Conservation (phyloP, 306 rosid species). For the Prunus mira region DNA sequence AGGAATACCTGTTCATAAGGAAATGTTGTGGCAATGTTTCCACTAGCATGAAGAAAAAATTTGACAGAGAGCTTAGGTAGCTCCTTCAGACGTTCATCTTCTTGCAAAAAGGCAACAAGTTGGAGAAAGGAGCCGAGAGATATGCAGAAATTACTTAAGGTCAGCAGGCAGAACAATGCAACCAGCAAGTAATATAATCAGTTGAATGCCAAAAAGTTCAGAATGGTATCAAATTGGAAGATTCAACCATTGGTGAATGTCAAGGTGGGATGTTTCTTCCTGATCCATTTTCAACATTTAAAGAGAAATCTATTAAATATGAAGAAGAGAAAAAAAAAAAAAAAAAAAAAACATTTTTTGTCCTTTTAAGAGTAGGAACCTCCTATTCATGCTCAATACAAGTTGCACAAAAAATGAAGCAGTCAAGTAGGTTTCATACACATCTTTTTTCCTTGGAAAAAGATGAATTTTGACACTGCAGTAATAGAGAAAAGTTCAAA, state of each 20-base stretch:
- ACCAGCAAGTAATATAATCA: neutral
- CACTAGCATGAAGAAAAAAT: conserved; percentile 69
- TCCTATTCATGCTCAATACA: neutral
- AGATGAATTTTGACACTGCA: neutral
- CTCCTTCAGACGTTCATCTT: conserved; percentile 39
- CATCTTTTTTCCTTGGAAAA: neutral
- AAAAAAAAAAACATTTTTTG: too few species aligned
- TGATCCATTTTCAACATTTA: neutral
- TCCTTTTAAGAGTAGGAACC: neutral
- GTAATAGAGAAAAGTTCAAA: neutral
- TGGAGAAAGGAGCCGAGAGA: conserved; percentile 1
- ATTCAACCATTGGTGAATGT: neutral
- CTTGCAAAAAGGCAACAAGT: conserved; percentile 21
- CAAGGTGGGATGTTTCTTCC: neutral
- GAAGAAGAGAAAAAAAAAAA: neutral
- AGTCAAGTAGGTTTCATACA: neutral
- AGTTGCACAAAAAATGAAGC: neutral
- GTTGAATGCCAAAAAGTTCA: neutral
- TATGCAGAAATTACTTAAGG: conserved; percentile 1
- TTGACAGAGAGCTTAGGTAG: conserved; percentile 56
- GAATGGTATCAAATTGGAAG: neutral
- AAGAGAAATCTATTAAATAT: neutral
- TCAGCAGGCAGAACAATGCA: neutral
- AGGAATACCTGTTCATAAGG: conserved; percentile 61
- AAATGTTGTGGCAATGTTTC: conserved; percentile 74